Evolutionary conservation across 73 alveolate genomes (phyloP).

Genomic region (Symbiodinium natans): DNA sequence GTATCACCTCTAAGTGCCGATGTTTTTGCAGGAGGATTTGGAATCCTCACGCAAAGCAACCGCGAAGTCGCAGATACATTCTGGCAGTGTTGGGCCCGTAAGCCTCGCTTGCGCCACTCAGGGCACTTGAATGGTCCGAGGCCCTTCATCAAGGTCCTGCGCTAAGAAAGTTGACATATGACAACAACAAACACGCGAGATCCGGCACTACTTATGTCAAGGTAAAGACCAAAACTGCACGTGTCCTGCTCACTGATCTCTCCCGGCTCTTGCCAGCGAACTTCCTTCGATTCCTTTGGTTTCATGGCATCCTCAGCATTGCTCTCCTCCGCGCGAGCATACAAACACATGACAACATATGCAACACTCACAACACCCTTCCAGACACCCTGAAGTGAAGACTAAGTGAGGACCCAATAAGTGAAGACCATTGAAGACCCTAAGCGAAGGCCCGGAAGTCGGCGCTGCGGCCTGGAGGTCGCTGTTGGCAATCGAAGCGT

Average conservation of each 20-base stretch:
- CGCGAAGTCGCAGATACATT: too few relatives aligned
- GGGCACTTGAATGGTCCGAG: constrained; percentile 21
- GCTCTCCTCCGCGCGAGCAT: background rate
- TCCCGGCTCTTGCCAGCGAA: background rate
- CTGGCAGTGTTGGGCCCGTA: too few relatives aligned
- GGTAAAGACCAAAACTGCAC: background rate
- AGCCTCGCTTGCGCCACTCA: background rate
- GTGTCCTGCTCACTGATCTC: background rate
- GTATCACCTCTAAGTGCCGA: too few relatives aligned
- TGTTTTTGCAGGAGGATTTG: too few relatives aligned
- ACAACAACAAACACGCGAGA: background rate
- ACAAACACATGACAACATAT: background rate
- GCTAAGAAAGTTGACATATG: too few relatives aligned
- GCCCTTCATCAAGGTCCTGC: constrained; percentile 71
- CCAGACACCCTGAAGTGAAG: too few relatives aligned
- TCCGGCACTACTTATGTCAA: background rate
- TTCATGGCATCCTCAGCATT: background rate
- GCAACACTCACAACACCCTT: too few relatives aligned
- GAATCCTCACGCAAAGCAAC: too few relatives aligned
- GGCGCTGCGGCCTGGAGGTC: background rate
- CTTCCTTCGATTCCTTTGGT: background rate
- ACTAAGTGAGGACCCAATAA: too few relatives aligned
- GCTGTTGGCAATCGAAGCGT: background rate
- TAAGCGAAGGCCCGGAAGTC: too few relatives aligned
- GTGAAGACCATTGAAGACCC: too few relatives aligned